Conservation (phyloP, 140 eudicot species). For the Ambrosia hybrid region DNA sequence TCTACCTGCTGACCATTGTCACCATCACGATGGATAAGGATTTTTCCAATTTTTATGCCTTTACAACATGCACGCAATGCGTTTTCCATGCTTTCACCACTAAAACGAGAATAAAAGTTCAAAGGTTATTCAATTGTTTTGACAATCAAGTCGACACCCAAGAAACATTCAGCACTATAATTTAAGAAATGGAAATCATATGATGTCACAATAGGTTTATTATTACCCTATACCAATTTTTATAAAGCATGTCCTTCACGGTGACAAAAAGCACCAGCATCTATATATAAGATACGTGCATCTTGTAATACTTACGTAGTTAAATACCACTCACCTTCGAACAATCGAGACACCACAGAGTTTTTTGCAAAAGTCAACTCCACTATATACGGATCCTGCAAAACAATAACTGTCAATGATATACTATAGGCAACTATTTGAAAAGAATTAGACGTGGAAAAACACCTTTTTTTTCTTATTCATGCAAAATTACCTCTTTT, state of each 20-base stretch:
- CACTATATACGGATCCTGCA: conserved; percentile 89
- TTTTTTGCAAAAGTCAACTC: conserved; percentile 98
- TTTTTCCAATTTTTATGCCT: conserved; percentile 95
- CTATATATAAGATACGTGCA: too few species aligned
- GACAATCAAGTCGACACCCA: conserved; percentile 10
- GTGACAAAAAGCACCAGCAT: too few species aligned
- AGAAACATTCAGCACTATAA: conserved; percentile 11
- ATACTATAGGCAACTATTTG: not conserved
- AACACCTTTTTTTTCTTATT: not conserved
- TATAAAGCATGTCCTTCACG: too few species aligned
- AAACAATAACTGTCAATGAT: conserved; percentile 24
- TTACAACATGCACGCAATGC: conserved; percentile 98
- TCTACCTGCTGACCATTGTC: conserved; percentile 89
- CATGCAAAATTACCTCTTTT: conserved; percentile 8
- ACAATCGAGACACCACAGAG: conserved; percentile 92
- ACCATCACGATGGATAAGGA: conserved; percentile 93
- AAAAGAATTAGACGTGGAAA: not conserved
- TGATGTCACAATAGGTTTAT: not conserved
- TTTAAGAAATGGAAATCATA: not conserved
- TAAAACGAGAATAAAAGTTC: conserved; percentile 21
- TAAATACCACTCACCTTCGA: conserved; percentile 63
- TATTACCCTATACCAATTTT: not conserved
- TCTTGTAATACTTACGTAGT: not conserved
- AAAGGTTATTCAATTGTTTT: conserved; percentile 9
- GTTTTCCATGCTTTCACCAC: conserved; percentile 99